A percentile compares a stretch with the other conserved stretches of the same genome.
phyloP scores from a whole-genome alignment of 1,139 yeast species.

The Hyphopichia wangnamkhiaoensis region DNA sequence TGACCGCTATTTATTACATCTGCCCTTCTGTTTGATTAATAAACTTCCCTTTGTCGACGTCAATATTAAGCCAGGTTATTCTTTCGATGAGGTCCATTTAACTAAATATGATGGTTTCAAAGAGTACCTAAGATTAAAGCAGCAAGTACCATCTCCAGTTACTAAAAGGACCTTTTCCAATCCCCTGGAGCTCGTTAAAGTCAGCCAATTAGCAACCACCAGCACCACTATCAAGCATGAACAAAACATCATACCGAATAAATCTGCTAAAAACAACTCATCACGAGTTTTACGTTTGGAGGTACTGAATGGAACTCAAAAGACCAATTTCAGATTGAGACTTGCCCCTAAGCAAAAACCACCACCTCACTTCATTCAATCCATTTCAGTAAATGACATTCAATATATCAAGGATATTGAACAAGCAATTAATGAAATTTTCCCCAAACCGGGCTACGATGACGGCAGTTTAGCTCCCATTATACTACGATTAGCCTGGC shows the following conservation, averaged over 20 bases:
- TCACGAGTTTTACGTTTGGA: no score
- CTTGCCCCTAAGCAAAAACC: neutral
- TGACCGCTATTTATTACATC: slow-evolving; percentile 22
- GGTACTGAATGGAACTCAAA: neutral
- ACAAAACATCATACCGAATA: neutral
- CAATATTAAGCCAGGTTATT: slow-evolving; percentile 9
- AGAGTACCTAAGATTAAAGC: slow-evolving; percentile 12
- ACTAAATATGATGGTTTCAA: slow-evolving; percentile 18
- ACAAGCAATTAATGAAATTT: slow-evolving; percentile 12
- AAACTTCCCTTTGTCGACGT: slow-evolving; percentile 8
- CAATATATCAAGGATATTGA: slow-evolving; percentile 13
- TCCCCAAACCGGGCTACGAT: slow-evolving; percentile 37
- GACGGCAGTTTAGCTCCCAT: slow-evolving; percentile 71
- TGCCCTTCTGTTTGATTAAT: slow-evolving; percentile 18
- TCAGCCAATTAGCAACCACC: neutral
- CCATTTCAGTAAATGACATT: slow-evolving; percentile 7
- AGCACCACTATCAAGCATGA: no score
- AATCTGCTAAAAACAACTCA: neutral
- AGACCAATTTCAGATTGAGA: neutral
- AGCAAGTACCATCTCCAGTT: no score
- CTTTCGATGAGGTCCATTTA: slow-evolving; percentile 15
- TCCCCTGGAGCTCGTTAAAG: slow-evolving; percentile 2
- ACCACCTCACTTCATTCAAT: slow-evolving; percentile 2
- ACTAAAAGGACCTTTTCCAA: slow-evolving; percentile 2
- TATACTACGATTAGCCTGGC: slow-evolving; percentile 69